A percentile compares a stretch with the other conserved stretches of the same genome.
Evolutionary conservation across 1,284 basidiomycete species (phyloP).

Genomic region (Sporisorium reilianum): DNA sequence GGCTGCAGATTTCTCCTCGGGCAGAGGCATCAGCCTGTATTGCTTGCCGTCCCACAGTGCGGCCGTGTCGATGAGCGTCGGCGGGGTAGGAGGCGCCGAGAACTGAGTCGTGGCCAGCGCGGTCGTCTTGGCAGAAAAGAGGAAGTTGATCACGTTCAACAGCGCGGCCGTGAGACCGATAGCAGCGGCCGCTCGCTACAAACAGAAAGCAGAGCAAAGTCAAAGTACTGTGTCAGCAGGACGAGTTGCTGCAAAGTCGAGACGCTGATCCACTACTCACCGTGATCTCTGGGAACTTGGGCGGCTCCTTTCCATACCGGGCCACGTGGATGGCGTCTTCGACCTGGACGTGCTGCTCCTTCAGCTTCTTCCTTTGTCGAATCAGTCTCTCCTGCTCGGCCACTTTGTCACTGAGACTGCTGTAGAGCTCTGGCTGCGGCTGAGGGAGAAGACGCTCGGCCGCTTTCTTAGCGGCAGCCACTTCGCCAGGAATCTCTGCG

Average conservation of each 20-base stretch:
- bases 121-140: conserved; percentile 37
- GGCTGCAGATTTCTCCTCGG: conserved; percentile 4
- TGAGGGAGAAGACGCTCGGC: not conserved
- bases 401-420: no score
- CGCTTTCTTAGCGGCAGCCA: not conserved
- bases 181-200: conserved; percentile 12
- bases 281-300: conserved; percentile 35
- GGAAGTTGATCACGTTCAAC: conserved; percentile 32
- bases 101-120: conserved; percentile 27
- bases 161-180: conserved; percentile 27
- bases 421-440: not conserved
- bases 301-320: conserved; percentile 20
- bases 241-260: not conserved
- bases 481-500: not conserved
- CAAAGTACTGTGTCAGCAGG: not conserved
- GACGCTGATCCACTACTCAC: conserved; percentile 11
- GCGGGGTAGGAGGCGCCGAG: conserved; percentile 31
- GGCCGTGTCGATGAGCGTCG: conserved; percentile 33
- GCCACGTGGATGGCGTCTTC: conserved; percentile 31
- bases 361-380: not conserved
- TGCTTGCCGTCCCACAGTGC: conserved; percentile 27
- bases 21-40: conserved; percentile 19
- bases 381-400: not conserved
- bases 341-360: conserved; percentile 14
- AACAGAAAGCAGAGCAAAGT: not conserved